Evolutionary conservation across 495 filamentous ascomycete genomes (phyloP).

Genomic region (Penicillium maclennaniae): DNA sequence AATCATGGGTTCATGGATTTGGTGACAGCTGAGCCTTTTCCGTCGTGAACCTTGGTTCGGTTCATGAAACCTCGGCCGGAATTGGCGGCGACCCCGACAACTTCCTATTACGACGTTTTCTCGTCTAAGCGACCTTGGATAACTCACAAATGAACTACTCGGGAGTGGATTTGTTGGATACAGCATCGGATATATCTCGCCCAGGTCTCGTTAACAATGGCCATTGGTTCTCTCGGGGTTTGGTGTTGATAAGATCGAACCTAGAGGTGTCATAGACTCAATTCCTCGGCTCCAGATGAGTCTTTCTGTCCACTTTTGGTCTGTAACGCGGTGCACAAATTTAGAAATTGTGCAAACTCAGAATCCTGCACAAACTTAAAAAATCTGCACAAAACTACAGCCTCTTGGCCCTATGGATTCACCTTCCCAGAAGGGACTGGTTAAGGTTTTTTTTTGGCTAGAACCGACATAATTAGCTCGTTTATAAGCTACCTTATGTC

Average conservation of each 20-base stretch:
- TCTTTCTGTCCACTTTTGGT: too few relatives aligned
- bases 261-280: background rate
- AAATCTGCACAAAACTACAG: too few relatives aligned
- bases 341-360: too few relatives aligned
- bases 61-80: slow-evolving; percentile 7
- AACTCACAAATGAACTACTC: too few relatives aligned
- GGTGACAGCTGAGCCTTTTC: background rate
- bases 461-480: background rate
- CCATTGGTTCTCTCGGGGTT: background rate
- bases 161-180: too few relatives aligned
- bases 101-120: background rate
- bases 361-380: background rate
- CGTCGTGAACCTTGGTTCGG: slow-evolving; percentile 7
- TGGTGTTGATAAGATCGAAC: background rate
- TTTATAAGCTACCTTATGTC: background rate
- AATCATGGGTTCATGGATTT: background rate
- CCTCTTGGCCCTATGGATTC: too few relatives aligned
- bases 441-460: background rate
- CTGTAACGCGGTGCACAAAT: too few relatives aligned
- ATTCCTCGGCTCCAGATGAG: background rate
- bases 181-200: too few relatives aligned
- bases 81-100: background rate
- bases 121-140: too few relatives aligned
- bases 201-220: background rate
- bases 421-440: background rate